These are phyloP conservation scores for Exophiala mesophila DNA, from an alignment of 2,329 filamentous ascomycete genomes.

Conservation along the genomic window DNA sequence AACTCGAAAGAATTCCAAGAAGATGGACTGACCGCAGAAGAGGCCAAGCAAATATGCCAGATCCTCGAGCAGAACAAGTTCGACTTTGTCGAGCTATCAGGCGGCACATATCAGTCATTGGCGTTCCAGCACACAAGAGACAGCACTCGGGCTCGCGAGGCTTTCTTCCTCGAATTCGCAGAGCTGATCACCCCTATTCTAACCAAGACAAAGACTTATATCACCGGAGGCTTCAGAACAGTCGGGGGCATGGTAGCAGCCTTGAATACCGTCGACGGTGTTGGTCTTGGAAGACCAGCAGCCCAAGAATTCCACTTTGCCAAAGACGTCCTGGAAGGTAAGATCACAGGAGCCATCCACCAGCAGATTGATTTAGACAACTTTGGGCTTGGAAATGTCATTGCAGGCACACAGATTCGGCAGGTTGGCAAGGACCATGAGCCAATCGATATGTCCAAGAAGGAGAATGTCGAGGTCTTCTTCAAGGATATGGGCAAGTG, in stretches of 20 bases:
- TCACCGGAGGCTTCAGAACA: conserved; percentile 56
- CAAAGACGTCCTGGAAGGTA: conserved; percentile 30
- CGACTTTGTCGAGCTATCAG: conserved; percentile 53
- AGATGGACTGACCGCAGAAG: neutral
- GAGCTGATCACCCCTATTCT: conserved; percentile 47
- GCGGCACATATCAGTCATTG: conserved; percentile 55
- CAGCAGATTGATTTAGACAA: conserved; percentile 47
- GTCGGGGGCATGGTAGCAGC: conserved; percentile 55
- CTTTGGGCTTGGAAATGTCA: conserved; percentile 46
- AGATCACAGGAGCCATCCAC: conserved; percentile 46
- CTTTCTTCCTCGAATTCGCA: conserved; percentile 59
- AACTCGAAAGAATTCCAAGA: conserved; percentile 56
- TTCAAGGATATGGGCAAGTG: conserved; percentile 46
- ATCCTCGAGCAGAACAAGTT: conserved; percentile 32
- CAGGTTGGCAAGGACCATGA: conserved; percentile 51
- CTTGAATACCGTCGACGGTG: conserved; percentile 53
- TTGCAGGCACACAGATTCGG: conserved; percentile 48
- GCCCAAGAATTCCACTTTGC: conserved; percentile 45
- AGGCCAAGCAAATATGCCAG: conserved; percentile 34
- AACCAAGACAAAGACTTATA: conserved; percentile 52
- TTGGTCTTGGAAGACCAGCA: conserved; percentile 53
- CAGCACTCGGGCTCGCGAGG: conserved; percentile 52
- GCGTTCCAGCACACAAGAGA: conserved; percentile 51
- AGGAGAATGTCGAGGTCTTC: conserved; percentile 46
- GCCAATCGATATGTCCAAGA: conserved; percentile 48